A percentile compares a stretch with the other conserved stretches of the same genome.
Conservation (phyloP, 2,329 filamentous ascomycete species). For the Hortaea werneckii region DNA sequence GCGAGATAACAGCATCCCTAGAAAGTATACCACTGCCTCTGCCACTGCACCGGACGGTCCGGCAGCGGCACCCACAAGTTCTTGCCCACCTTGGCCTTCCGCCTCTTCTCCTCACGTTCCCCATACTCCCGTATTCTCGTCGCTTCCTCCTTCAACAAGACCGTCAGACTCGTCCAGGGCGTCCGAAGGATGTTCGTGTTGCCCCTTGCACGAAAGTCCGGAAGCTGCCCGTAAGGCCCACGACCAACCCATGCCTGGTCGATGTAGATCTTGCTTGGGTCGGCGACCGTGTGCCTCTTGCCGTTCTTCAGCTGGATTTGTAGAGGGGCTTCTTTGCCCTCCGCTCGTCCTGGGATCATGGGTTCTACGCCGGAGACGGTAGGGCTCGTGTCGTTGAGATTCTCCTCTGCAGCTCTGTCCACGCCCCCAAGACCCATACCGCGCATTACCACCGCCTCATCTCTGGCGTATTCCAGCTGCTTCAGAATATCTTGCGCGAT, state of each 20-base stretch:
- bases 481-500: slow-evolving; percentile 68
- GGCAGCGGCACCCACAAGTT: slow-evolving; percentile 83
- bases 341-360: background rate
- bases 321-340: slow-evolving; percentile 23
- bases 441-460: slow-evolving; percentile 65
- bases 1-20: background rate
- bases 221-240: slow-evolving; percentile 50
- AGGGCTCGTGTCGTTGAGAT: background rate
- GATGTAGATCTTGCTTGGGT: slow-evolving; percentile 78
- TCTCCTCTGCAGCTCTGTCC: background rate
- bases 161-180: slow-evolving; percentile 63
- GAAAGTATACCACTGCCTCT: slow-evolving; percentile 75
- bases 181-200: slow-evolving; percentile 56
- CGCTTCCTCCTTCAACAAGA: slow-evolving; percentile 87
- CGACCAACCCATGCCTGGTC: slow-evolving; percentile 88
- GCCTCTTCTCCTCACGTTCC: slow-evolving; percentile 66
- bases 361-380: background rate
- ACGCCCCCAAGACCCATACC: slow-evolving; percentile 66
- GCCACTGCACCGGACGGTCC: slow-evolving; percentile 70
- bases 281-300: slow-evolving; percentile 57
- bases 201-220: slow-evolving; percentile 69
- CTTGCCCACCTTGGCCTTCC: slow-evolving; percentile 51
- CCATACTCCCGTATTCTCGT: slow-evolving; percentile 72
- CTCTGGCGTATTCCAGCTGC: slow-evolving; percentile 71
- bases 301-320: slow-evolving; percentile 67